Evolutionary conservation across 2,329 filamentous ascomycete genomes (phyloP).

Genomic region (Fusarium odoratissimum): DNA sequence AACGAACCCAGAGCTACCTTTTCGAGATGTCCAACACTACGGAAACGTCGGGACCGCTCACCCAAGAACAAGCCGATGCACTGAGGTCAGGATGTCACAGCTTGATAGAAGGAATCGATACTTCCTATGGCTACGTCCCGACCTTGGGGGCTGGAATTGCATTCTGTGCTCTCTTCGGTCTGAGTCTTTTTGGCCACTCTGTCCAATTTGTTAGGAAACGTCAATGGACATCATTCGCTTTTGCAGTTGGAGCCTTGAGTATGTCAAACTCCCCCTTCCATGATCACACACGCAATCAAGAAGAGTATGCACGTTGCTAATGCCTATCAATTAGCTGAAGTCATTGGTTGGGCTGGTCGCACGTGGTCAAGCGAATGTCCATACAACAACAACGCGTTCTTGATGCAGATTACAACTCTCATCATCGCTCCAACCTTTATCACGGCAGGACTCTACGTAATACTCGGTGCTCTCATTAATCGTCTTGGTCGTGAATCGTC

Average conservation of each 20-base stretch:
- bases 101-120: neutral
- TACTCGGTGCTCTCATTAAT: neutral
- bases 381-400: neutral
- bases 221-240: neutral
- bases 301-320: rapidly evolving
- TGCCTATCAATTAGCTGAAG: neutral
- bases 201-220: neutral
- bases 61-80: neutral
- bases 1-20: rapidly evolving
- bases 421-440: neutral
- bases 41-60: neutral
- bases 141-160: neutral
- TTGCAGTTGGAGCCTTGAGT: neutral
- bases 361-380: neutral
- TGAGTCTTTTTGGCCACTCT: neutral
- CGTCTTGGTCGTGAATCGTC: neutral
- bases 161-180: neutral
- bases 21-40: neutral
- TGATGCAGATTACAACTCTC: neutral
- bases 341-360: neutral
- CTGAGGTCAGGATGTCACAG: neutral
- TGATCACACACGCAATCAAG: neutral
- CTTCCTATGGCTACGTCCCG: neutral
- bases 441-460: neutral
- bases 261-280: neutral